Base-by-base conservation (phyloP, 2,329 filamentous ascomycete species). In the Calonectria honghensis region DNA sequence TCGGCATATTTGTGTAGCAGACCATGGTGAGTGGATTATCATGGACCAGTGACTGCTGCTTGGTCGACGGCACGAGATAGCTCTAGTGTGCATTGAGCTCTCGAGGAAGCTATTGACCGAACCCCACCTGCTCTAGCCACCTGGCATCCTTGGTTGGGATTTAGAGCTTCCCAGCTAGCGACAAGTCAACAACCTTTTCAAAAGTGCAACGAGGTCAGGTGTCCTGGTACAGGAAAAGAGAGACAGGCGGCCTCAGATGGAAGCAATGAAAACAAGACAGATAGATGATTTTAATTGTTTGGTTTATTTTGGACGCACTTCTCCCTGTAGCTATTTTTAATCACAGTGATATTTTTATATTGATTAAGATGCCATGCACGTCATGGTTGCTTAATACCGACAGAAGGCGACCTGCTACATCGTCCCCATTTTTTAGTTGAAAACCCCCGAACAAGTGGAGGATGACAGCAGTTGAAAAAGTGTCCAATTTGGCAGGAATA, bases 71-170 rank as follows among this genome's bases (percentile, higher is more conserved):
- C 6, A 39, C 24, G 35, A 18, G 39, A 41, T 63, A 63, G 57
- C 37, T 63, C 14, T 39, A 41, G 57, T 63, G 52, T 32, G 52
- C 52, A 39, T 61, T 64, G 61, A 48, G 61, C 41, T 45, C 27
- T 50, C 20, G 18, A 24, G 16, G 39, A 32, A 65, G 61, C 61
- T 65, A 27, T 50, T 32, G 61, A 31, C 27, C 31, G n/a, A 45
- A 65, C 61, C 61, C 61, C 61, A 65, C 61, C 27, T 50, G 41
- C 39, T 63, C 57, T 65, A 65, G 41, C 61, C 39, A 65, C 61
- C 41, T 65, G 57, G 39, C 57, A 39, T 39, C 37, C 31, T 57
- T 35, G 31, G 29, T 31, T 57, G 31, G 57, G n/a, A 13, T 63
- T 27, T 57, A 35, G 37, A 63, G 37, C 57, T 63, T 63, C 35